Conservation (phyloP, 2,329 filamentous ascomycete species). For the Akanthomyces dipterigenus region DNA sequence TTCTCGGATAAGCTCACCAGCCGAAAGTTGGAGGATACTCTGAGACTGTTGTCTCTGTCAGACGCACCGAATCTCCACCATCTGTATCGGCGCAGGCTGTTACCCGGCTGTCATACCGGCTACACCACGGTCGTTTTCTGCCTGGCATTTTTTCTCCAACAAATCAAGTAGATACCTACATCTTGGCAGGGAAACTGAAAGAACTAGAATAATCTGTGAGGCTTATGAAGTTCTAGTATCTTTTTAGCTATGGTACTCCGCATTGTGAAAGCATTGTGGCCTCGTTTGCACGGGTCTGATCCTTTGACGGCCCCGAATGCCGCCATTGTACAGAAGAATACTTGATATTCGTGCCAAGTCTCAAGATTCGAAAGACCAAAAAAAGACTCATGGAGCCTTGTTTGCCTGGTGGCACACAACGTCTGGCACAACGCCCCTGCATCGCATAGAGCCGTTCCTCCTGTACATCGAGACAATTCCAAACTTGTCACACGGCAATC, state of each 20-base stretch:
- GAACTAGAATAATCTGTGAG: too few species aligned
- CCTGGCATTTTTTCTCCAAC: background rate
- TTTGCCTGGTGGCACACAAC: background rate
- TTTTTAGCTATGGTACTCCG: too few species aligned
- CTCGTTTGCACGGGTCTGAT: too few species aligned
- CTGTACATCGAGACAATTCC: constrained; percentile 7
- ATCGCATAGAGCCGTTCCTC: background rate
- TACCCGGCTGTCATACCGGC: background rate
- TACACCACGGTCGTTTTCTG: background rate
- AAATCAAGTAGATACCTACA: too few species aligned
- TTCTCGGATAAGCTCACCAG: too few species aligned
- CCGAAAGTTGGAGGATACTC: background rate
- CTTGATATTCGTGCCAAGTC: too few species aligned
- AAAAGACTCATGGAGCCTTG: background rate
- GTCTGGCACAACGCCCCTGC: background rate
- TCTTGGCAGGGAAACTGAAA: too few species aligned
- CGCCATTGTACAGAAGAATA: background rate
- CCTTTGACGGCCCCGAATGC: background rate
- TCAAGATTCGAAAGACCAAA: background rate
- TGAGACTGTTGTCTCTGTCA: background rate
- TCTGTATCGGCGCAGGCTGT: background rate
- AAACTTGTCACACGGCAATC: constrained; percentile 13
- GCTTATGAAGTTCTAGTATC: too few species aligned
- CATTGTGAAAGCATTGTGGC: too few species aligned
- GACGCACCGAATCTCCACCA: background rate